phyloP scores from a whole-genome alignment of 768 basidiomycete species.

The Psilocybe cubensis region DNA sequence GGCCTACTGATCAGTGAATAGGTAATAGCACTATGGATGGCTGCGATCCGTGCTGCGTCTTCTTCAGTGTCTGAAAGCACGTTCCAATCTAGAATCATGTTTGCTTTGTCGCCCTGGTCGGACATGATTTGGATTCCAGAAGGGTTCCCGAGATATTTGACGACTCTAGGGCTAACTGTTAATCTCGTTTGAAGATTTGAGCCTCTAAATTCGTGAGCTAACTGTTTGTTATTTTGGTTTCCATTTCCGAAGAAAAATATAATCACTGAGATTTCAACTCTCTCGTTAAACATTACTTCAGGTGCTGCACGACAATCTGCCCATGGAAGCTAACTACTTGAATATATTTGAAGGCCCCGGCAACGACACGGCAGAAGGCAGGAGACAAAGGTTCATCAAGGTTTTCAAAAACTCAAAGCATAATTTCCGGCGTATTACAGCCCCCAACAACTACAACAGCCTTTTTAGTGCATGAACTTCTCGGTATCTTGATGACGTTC shows the following conservation, averaged over 20 bases:
- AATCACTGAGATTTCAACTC: not conserved
- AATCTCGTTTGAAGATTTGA: too few species aligned
- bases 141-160: too few species aligned
- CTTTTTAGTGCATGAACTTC: too few species aligned
- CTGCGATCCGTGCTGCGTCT: too few species aligned
- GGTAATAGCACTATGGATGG: too few species aligned
- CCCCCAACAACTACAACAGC: not conserved
- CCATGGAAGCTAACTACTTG: too few species aligned
- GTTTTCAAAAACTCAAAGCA: not conserved
- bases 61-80: conserved; percentile 12
- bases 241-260: not conserved
- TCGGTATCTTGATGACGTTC: not conserved
- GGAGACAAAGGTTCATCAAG: not conserved
- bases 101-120: not conserved
- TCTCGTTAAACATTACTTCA: too few species aligned
- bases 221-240: not conserved
- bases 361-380: too few species aligned
- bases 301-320: too few species aligned
- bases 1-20: not conserved
- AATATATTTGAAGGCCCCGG: too few species aligned
- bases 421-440: not conserved
- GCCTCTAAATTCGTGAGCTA: not conserved
- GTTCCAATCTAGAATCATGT: conserved; percentile 19
- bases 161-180: too few species aligned
- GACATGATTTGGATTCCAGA: not conserved